Conservation (phyloP, 352 stramenopile species). For the Pythium rishiriense region DNA sequence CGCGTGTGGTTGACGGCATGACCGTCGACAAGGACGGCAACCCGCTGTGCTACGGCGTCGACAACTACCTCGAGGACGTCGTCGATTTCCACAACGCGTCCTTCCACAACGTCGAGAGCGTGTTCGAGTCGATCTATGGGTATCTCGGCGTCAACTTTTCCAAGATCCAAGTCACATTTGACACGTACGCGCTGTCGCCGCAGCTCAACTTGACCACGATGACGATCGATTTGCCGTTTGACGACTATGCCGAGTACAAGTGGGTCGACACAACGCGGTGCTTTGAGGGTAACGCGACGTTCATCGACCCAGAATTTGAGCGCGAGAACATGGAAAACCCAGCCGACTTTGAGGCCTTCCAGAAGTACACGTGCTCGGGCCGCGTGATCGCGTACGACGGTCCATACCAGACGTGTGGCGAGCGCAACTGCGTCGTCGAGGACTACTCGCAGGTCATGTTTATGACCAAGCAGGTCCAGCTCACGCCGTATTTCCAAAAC, state of each 20-base stretch:
- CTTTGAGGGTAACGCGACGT: neutral
- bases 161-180: neutral
- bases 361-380: slow-evolving; percentile 13
- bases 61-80: slow-evolving; percentile 6
- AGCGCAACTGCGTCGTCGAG: slow-evolving; percentile 38
- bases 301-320: neutral
- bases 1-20: neutral
- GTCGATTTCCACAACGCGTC: neutral
- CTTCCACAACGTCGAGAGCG: neutral
- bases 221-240: slow-evolving; percentile 9
- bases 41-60: neutral
- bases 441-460: slow-evolving; percentile 33
- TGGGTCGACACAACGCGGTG: neutral
- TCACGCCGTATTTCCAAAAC: slow-evolving; percentile 37
- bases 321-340: neutral
- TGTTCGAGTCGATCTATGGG: slow-evolving; percentile 7
- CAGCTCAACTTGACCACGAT: slow-evolving; percentile 12
- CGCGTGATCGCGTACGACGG: slow-evolving; percentile 34
- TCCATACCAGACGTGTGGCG: slow-evolving; percentile 1
- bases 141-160: slow-evolving; percentile 1
- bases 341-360: neutral
- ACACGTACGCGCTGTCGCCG: slow-evolving; percentile 4
- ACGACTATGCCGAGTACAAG: neutral
- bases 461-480: slow-evolving; percentile 39
- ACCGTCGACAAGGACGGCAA: slow-evolving; percentile 2